Evolutionary conservation across 805 yeast species (phyloP).

Genomic region (Saturnispora zaruensis): DNA sequence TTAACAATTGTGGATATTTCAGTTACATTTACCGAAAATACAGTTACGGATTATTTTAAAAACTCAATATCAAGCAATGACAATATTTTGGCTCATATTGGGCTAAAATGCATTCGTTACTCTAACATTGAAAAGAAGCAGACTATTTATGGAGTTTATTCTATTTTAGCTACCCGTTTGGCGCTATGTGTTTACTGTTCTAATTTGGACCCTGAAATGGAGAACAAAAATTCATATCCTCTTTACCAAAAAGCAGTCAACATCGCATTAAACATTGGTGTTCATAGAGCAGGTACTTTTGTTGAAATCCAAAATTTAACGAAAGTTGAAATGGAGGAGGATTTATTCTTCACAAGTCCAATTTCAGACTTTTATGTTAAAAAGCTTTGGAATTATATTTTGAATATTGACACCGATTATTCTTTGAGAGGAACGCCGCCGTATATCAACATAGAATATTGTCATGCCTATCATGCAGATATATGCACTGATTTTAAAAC

Average conservation of each 20-base stretch:
- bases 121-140: conserved; percentile 6
- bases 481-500: neutral
- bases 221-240: conserved; percentile 8
- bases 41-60: neutral
- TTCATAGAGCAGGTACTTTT: neutral
- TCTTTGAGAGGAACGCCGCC: conserved; percentile 10
- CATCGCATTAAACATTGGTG: conserved; percentile 1
- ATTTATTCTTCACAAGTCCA: conserved; percentile 6
- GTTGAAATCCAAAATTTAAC: neutral
- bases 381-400: conserved; percentile 16
- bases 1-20: conserved; percentile 1
- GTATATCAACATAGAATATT: conserved; percentile 12
- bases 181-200: conserved; percentile 3
- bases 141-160: conserved; percentile 7
- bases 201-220: neutral
- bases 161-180: conserved; percentile 6
- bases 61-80: neutral
- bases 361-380: conserved; percentile 7
- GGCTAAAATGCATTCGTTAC: neutral
- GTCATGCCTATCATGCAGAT: conserved; percentile 9
- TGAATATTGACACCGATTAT: conserved; percentile 12
- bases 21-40: neutral
- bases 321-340: neutral
- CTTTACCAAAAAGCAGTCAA: conserved; percentile 7
- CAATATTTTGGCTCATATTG: conserved; percentile 4